phyloP scores from a whole-genome alignment of 1,139 yeast genomes.

The Suhomyces terraborum region DNA sequence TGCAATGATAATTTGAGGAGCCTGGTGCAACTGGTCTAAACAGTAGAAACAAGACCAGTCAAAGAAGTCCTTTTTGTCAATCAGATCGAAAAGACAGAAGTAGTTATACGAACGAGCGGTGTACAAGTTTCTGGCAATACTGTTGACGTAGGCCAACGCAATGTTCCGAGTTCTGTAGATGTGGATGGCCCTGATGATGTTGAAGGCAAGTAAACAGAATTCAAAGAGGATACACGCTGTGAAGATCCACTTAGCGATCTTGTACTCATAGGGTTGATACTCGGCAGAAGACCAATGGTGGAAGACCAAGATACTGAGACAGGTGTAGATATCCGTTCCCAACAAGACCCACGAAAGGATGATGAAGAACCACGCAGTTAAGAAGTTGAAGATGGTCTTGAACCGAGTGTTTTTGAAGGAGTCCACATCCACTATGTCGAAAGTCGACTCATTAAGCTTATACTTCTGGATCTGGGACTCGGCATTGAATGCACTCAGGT shows the following conservation, averaged over 20 bases:
- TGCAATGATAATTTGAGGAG: conserved; percentile 65
- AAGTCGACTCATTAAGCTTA: conserved; percentile 43
- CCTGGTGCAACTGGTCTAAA: conserved; percentile 66
- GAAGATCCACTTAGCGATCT: conserved; percentile 74
- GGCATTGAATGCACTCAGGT: conserved; percentile 18
- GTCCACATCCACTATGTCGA: conserved; percentile 43
- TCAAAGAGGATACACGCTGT: conserved; percentile 84
- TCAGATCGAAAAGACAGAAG: conserved; percentile 71
- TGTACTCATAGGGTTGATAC: conserved; percentile 58
- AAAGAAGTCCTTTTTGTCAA: conserved; percentile 63
- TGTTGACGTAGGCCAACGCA: conserved; percentile 69
- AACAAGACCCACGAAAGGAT: conserved; percentile 59
- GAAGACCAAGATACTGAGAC: conserved; percentile 72
- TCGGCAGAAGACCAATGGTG: conserved; percentile 69
- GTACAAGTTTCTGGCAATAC: conserved; percentile 60
- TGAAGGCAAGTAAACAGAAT: conserved; percentile 57
- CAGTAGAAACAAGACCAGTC: conserved; percentile 72
- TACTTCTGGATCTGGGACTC: conserved; percentile 31
- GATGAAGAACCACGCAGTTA: conserved; percentile 52
- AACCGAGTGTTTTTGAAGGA: conserved; percentile 56
- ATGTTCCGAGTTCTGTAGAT: conserved; percentile 64
- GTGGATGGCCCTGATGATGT: conserved; percentile 59
- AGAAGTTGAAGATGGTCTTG: conserved; percentile 56
- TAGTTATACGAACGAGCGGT: conserved; percentile 60
- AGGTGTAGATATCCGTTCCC: conserved; percentile 78